Percentiles rank a stretch among this genome's conserved stretches.
Evolutionary conservation across 2,329 filamentous ascomycete genomes (phyloP).

Genomic region (Dactylellina drechsleri): DNA sequence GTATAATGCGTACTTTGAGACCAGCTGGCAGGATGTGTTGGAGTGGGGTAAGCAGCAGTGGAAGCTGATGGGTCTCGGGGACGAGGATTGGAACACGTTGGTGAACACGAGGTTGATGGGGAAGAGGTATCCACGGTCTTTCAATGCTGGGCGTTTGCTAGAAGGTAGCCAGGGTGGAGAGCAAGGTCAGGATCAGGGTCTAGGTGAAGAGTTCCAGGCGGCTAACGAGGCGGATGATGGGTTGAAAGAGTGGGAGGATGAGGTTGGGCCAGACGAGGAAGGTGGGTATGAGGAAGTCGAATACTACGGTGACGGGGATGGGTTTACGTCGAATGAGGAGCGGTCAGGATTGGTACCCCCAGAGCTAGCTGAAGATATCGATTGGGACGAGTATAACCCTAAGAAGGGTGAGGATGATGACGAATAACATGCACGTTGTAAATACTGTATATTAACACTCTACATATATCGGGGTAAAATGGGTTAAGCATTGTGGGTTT

Average conservation of each 20-base stretch:
- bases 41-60: constrained; percentile 36
- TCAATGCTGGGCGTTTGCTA: neutral
- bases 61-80: constrained; percentile 40
- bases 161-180: neutral
- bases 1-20: constrained; percentile 48
- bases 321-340: neutral
- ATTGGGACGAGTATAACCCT: too few relatives aligned
- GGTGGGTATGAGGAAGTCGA: neutral
- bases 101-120: constrained; percentile 28
- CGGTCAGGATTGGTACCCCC: neutral
- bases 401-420: neutral
- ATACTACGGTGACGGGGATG: neutral
- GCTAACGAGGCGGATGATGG: neutral
- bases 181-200: neutral
- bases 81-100: constrained; percentile 40
- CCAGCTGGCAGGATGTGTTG: constrained; percentile 28
- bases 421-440: constrained; percentile 35
- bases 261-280: neutral
- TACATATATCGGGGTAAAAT: neutral
- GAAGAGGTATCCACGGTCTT: constrained; percentile 16
- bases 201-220: too few relatives aligned
- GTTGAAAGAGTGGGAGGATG: neutral
- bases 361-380: too few relatives aligned
- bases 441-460: constrained; percentile 3
- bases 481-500: neutral